Evolutionary conservation across 768 basidiomycete genomes (phyloP), one percentile per base, ranked within the genome.

Genomic region (Lactarius quietus): DNA sequence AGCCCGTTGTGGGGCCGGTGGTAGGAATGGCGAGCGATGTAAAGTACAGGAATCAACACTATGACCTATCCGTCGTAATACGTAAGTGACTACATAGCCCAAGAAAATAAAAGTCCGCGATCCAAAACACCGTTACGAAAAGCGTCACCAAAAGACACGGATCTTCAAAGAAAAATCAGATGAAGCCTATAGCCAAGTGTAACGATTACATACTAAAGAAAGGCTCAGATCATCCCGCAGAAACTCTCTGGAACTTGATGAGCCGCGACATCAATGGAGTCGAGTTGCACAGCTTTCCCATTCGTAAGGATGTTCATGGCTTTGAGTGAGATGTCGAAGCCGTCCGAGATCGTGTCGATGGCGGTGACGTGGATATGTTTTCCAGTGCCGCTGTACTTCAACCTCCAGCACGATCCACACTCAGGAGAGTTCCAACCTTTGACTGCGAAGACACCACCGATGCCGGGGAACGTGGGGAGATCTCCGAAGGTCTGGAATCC

Each of bases 381-480:
- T n/a, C n/a, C n/a, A n/a, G 3, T 68, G n/a, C n/a, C 54, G 26
- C 51, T 54, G 52, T 73, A 78, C 6, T 73, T 76, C 59, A 77
- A 56, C 1, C 69, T 3, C 58, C 74, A 45, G n/a, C 45, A 45
- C 45, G 45, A 45, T 45, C 45, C 45, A 45, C 45, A 45, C 45
- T 23, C 12, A 77, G 43, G 45, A 0, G 75, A 75, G 70, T 71
- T 59, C 70, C 72, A 77, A 43, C 72, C 73, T 1, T 63, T 70
- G 65, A 77, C 69, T n/a, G n/a, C n/a, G n/a, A n/a, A n/a, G n/a
- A n/a, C n/a, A n/a, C n/a, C n/a, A n/a, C n/a, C n/a, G n/a, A 70
- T 63, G 63, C 59, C 43, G 41, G 70, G 70, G 63, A 68, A 71
- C 10, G 59, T 38, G 1, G 67, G 69, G 6, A 70, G 41, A 20